Conservation (phyloP, 805 yeast species). For the Wickerhamomyces pijperi region DNA sequence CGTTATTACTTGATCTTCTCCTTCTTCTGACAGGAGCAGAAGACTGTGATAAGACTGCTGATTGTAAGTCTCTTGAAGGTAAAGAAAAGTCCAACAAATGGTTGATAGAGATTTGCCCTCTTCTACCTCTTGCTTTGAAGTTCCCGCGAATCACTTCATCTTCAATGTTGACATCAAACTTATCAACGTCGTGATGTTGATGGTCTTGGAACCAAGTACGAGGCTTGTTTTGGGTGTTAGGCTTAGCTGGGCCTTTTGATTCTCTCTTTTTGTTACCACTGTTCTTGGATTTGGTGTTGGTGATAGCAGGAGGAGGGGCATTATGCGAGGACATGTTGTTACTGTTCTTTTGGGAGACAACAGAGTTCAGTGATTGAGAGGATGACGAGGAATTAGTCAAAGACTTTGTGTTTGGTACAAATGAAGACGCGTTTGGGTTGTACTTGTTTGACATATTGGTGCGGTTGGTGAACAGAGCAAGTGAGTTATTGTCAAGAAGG, state of each 20-base stretch:
- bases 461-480: conserved; percentile 1
- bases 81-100: conserved; percentile 53
- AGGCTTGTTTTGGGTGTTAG: neutral
- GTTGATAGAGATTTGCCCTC: conserved; percentile 42
- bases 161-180: conserved; percentile 21
- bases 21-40: conserved; percentile 14
- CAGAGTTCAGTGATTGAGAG: neutral
- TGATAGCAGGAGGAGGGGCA: conserved; percentile 9
- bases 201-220: neutral
- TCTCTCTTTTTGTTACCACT: conserved; percentile 5
- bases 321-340: conserved; percentile 12
- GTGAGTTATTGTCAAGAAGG: no score
- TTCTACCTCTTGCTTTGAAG: conserved; percentile 24
- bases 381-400: neutral
- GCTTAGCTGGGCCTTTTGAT: conserved; percentile 2
- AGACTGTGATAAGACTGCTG: conserved; percentile 1
- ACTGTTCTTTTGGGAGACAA: conserved; percentile 1
- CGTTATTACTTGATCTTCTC: conserved; percentile 16
- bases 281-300: conserved; percentile 2
- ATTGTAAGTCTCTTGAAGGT: conserved; percentile 25
- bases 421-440: conserved; percentile 12
- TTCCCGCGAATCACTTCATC: conserved; percentile 23
- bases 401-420: conserved; percentile 6
- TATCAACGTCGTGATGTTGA: conserved; percentile 6
- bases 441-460: conserved; percentile 10